Base-by-base conservation (phyloP, 495 filamentous ascomycete genomes). In the Chaetomium fimeti region DNA sequence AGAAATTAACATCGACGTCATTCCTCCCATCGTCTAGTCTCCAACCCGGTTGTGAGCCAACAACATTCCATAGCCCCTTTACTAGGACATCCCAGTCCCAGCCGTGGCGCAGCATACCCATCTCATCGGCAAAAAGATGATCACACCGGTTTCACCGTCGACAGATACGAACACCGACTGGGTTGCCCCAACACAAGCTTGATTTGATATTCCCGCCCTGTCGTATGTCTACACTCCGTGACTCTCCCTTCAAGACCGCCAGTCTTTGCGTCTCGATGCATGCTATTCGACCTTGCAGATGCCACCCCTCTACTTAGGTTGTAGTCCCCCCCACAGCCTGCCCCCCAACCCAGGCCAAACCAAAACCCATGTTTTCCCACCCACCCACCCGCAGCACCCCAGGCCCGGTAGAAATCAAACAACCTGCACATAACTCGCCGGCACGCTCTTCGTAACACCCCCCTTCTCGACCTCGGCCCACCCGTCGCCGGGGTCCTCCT, bases 381-480 rank as follows among this genome's bases (percentile, higher is more conserved):
- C 32, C 8, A 1, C 7, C 32, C 32, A 36, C 32, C 32, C 32
- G 8, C 32, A 5, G 8, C 8, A 36, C 32, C 32, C 32, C 32
- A 32, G 6, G 32, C 8, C 32, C 32, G n/a, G 43, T n/a, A n/a
- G n/a, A n/a, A 11, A 18, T 40, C 79, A 84, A 43, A 92, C 85
- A 71, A 86, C 85, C 75, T 92, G 90, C 61, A 98, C 84, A 77
- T 97, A 98, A 76, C 91, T 94, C 51, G 93, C 92, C 18, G 93
- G 93, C 55, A 98, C 93, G 72, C 91, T 96, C 78, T 88, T 92
- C n/a, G 88, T 91, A 49, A 84, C 77, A n/a, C 94, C 94, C 27
- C 88, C 90, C 65, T 89, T 89, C 80, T 97, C 94, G 16, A 98
- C 94, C 77, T 97, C 93, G 12, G 88, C 91, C 94, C 94, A 98